These are phyloP conservation scores for Arthrobotrys megalospora DNA, from an alignment of 2,329 filamentous ascomycete genomes.

Conservation along the genomic window DNA sequence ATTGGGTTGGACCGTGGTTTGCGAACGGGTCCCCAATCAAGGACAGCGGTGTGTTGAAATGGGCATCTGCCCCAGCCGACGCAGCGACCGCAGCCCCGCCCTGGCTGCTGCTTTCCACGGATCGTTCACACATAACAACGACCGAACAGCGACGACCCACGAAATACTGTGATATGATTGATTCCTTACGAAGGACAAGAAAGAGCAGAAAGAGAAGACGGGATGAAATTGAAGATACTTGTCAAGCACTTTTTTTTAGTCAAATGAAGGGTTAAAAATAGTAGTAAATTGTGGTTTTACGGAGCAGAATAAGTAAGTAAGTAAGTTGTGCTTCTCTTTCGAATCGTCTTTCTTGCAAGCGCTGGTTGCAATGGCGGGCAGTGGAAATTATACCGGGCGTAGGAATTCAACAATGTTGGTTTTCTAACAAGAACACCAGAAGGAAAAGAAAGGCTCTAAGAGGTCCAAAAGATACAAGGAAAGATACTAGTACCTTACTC, in stretches of 20 bases:
- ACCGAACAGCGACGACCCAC: not conserved
- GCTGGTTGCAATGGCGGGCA: not conserved
- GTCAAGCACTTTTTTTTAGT: slow-evolving; percentile 9
- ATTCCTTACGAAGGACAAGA: slow-evolving; percentile 9
- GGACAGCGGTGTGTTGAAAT: slow-evolving; percentile 58
- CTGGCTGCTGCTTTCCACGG: slow-evolving; percentile 28
- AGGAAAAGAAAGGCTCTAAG: slow-evolving; percentile 23
- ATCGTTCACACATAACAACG: slow-evolving; percentile 45
- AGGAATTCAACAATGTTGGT: not conserved
- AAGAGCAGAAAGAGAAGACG: not conserved
- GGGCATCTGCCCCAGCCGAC: slow-evolving; percentile 43
- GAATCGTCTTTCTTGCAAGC: not conserved
- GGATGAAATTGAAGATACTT: slow-evolving; percentile 1
- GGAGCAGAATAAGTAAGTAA: not conserved
- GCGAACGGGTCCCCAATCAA: slow-evolving; percentile 60
- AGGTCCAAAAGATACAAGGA: slow-evolving; percentile 55
- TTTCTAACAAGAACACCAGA: slow-evolving; percentile 1
- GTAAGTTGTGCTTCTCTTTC: not conserved
- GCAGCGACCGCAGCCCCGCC: slow-evolving; percentile 32
- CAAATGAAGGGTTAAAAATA: slow-evolving; percentile 1
- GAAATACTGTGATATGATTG: not conserved
- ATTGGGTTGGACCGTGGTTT: slow-evolving; percentile 53
- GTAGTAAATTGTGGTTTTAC: not conserved
- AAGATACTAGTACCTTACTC: slow-evolving; percentile 59
- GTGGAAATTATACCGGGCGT: slow-evolving; percentile 1